These are phyloP conservation scores for slime mould (Dictyostelium discoideum) DNA, from an alignment of 78 protist species.

Conservation along the genomic window dicty_2.7 NC_007089.4:2781001-2781500, in stretches of 20 bases:
- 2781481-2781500: constrained; percentile 14
- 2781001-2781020: neutral
- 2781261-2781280: constrained; percentile 54
- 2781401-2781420: constrained; percentile 36
- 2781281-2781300: constrained; percentile 62
- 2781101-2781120: neutral
- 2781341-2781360: neutral
- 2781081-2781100: constrained; percentile 21
- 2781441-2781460: neutral
- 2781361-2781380: neutral
- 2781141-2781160: neutral
- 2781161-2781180: constrained; percentile 1
- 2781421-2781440: constrained; percentile 28
- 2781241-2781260: neutral
- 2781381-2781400: neutral
- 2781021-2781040: constrained; percentile 14
- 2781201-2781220: neutral
- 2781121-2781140: neutral
- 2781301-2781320: constrained; percentile 74
- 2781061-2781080: constrained; percentile 58
- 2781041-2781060: constrained; percentile 64
- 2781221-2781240: neutral
- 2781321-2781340: constrained; percentile 3
- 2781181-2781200: constrained; percentile 28
- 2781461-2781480: neutral